phyloP scores from a whole-genome alignment of 2,329 filamentous ascomycete species.

The Trichoderma guizhouense region DNA sequence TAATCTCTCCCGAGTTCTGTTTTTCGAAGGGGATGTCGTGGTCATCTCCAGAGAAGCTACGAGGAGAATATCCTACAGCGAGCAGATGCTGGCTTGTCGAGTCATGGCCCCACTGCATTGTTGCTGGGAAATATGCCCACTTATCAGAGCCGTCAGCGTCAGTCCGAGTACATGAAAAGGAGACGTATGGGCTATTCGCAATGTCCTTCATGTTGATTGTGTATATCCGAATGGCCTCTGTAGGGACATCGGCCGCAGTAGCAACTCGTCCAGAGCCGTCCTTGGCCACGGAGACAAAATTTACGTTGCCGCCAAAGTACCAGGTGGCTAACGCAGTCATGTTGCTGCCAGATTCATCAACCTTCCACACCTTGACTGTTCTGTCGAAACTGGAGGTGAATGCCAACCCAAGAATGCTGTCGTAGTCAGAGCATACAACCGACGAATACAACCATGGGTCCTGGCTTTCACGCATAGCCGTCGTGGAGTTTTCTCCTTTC shows the following conservation, averaged over 20 bases:
- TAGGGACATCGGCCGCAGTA: slow-evolving; percentile 55
- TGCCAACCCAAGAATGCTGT: slow-evolving; percentile 40
- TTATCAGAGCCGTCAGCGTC: slow-evolving; percentile 39
- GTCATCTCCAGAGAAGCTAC: slow-evolving; percentile 51
- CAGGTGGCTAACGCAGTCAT: slow-evolving; percentile 49
- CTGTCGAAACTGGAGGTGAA: slow-evolving; percentile 62
- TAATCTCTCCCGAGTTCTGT: slow-evolving; percentile 56
- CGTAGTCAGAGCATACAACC: slow-evolving; percentile 59
- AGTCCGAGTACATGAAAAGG: slow-evolving; percentile 41
- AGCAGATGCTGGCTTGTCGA: slow-evolving; percentile 48
- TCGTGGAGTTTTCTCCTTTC: slow-evolving; percentile 52
- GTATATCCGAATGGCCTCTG: slow-evolving; percentile 57
- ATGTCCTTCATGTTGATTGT: slow-evolving; percentile 38
- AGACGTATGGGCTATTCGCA: slow-evolving; percentile 34
- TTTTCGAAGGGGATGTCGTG: slow-evolving; percentile 57
- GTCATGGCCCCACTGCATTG: slow-evolving; percentile 58
- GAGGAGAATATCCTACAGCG: slow-evolving; percentile 61
- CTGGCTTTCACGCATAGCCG: slow-evolving; percentile 56
- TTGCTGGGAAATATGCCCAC: slow-evolving; percentile 63
- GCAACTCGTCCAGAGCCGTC: slow-evolving; percentile 50
- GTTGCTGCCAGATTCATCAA: slow-evolving; percentile 34
- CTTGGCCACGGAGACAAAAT: slow-evolving; percentile 57
- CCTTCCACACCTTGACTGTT: slow-evolving; percentile 58
- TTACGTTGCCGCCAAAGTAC: slow-evolving; percentile 56
- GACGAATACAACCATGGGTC: slow-evolving; percentile 63